Evolutionary conservation across 345 rosid genomes (phyloP).

Genomic region (Clausena lansium): DNA sequence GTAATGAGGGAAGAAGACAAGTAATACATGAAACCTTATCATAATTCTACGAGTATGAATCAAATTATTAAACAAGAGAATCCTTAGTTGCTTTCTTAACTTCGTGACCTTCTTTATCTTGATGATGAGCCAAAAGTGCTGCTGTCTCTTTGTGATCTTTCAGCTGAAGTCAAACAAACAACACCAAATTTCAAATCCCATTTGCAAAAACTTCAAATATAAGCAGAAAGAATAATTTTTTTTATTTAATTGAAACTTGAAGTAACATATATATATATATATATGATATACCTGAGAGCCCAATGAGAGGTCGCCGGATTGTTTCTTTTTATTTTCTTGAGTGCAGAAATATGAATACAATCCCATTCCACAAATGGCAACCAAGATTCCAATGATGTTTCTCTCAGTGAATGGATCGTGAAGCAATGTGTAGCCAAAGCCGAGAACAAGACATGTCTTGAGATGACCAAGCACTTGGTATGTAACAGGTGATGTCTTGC

Average conservation of each 20-base stretch:
- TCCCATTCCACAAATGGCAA: slow-evolving; percentile 90
- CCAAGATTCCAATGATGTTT: slow-evolving; percentile 77
- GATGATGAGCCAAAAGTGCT: slow-evolving; percentile 45
- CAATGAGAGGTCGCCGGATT: slow-evolving; percentile 47
- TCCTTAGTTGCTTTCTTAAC: slow-evolving; percentile 62
- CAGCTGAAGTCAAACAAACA: slow-evolving; percentile 36
- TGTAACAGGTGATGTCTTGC: slow-evolving; percentile 98
- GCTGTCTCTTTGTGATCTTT: slow-evolving; percentile 73
- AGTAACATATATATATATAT: background rate
- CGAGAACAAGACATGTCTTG: slow-evolving; percentile 91
- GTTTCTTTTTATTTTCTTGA: slow-evolving; percentile 78
- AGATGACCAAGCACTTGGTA: slow-evolving; percentile 98
- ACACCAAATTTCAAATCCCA: background rate
- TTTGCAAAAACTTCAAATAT: background rate
- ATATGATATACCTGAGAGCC: slow-evolving; percentile 48
- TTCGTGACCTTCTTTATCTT: slow-evolving; percentile 73
- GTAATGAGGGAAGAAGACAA: background rate
- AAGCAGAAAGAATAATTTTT: background rate
- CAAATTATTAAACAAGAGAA: slow-evolving; percentile 55
- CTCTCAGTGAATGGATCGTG: slow-evolving; percentile 89
- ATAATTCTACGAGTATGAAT: background rate
- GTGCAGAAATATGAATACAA: slow-evolving; percentile 87
- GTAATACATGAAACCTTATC: background rate
- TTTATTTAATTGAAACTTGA: background rate
- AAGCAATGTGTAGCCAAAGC: slow-evolving; percentile 79